These are phyloP conservation scores for Mortierella antarctica DNA, from an alignment of 192 early-diverging fungal genomes.

Conservation along the genomic window DNA sequence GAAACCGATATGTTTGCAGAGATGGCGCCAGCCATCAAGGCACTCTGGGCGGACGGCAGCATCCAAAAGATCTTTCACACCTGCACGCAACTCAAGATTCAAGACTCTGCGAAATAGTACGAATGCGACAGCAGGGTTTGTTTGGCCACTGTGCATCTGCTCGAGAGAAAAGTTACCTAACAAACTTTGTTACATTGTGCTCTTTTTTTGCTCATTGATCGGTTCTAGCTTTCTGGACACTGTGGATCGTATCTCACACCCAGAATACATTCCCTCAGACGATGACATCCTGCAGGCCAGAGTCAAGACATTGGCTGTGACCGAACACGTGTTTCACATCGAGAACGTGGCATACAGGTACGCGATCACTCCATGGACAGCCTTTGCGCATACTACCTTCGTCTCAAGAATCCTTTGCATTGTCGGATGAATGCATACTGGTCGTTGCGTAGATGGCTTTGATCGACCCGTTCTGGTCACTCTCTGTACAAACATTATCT, in stretches of 20 bases:
- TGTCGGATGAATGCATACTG: not conserved
- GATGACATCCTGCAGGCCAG: constrained; percentile 77
- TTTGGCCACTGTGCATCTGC: no score
- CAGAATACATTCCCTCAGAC: constrained; percentile 69
- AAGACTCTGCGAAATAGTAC: constrained; percentile 64
- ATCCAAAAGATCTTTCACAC: constrained; percentile 46
- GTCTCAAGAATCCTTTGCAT: not conserved
- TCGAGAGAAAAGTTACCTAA: constrained; percentile 30
- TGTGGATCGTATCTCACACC: constrained; percentile 59
- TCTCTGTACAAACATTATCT: not conserved
- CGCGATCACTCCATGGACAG: not conserved
- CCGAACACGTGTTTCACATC: constrained; percentile 74
- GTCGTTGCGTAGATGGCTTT: no score
- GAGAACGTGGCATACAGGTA: constrained; percentile 63
- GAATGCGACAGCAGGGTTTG: not conserved
- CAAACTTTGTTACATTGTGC: not conserved
- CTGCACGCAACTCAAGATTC: constrained; percentile 53
- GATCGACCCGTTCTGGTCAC: no score
- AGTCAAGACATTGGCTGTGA: constrained; percentile 77
- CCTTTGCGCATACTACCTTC: not conserved
- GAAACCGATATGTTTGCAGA: constrained; percentile 51
- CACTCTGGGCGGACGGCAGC: constrained; percentile 56
- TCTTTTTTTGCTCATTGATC: not conserved
- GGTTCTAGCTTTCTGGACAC: constrained; percentile 58
- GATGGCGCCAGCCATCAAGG: constrained; percentile 53